These are phyloP conservation scores for Hygrocybe coccinea DNA, from an alignment of 768 basidiomycete genomes.

Conservation along the genomic window DNA sequence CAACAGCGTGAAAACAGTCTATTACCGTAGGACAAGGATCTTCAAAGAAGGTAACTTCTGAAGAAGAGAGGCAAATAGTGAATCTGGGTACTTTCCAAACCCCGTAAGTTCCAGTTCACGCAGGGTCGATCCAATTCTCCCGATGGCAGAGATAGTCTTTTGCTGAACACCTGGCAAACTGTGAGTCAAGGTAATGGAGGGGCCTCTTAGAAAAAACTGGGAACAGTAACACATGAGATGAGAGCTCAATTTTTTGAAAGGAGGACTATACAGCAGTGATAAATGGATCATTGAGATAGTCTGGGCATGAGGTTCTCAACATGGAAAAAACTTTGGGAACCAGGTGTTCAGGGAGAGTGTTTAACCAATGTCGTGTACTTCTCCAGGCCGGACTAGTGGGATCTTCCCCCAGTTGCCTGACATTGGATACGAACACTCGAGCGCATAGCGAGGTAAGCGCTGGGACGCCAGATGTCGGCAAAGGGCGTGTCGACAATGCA, in stretches of 20 bases:
- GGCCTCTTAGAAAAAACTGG: constrained; percentile 58
- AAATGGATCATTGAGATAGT: constrained; percentile 47
- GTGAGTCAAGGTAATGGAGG: constrained; percentile 41
- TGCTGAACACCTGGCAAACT: constrained; percentile 50
- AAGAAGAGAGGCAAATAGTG: constrained; percentile 47
- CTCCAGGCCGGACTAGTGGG: constrained; percentile 33
- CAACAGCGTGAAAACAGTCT: background rate
- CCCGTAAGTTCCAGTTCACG: constrained; percentile 47
- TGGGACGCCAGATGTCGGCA: constrained; percentile 35
- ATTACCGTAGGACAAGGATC: constrained; percentile 52
- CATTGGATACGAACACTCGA: constrained; percentile 45
- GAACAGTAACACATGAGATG: background rate
- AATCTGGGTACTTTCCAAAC: constrained; percentile 50
- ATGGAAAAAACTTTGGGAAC: constrained; percentile 49
- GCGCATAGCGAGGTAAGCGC: constrained; percentile 48
- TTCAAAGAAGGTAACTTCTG: constrained; percentile 40
- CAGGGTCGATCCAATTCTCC: constrained; percentile 33
- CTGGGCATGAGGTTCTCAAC: constrained; percentile 47
- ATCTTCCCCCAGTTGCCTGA: constrained; percentile 38
- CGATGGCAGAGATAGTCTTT: constrained; percentile 45
- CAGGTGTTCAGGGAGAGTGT: constrained; percentile 47
- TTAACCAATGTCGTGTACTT: constrained; percentile 36
- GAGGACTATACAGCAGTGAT: constrained; percentile 46
- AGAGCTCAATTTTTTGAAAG: background rate
- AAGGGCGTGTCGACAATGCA: constrained; percentile 43